Evolutionary conservation across 352 stramenopile species (phyloP).

Genomic region (Phytopythium montanum): DNA sequence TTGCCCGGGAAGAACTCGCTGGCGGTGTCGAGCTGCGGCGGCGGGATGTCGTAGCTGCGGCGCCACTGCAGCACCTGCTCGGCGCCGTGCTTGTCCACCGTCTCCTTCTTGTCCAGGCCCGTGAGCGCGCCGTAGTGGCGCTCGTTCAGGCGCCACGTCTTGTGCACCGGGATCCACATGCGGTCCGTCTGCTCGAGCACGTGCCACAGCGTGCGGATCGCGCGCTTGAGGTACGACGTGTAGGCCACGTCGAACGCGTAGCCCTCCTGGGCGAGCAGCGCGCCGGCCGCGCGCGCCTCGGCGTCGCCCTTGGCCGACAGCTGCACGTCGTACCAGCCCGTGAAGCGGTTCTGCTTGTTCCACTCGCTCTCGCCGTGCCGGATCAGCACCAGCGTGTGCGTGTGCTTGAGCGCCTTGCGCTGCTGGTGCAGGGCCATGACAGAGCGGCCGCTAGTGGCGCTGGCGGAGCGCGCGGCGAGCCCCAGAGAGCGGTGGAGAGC

Average conservation of each 20-base stretch:
- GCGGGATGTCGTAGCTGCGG: conserved; percentile 97
- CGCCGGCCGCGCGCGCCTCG: conserved; percentile 87
- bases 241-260: conserved; percentile 95
- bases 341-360: conserved; percentile 95
- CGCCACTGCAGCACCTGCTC: conserved; percentile 96
- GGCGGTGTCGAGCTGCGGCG: conserved; percentile 89
- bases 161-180: conserved; percentile 95
- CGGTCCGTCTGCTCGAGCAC: conserved; percentile 92
- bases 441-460: conserved; percentile 14
- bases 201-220: conserved; percentile 94
- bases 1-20: conserved; percentile 92
- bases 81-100: conserved; percentile 87
- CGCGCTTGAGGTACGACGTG: conserved; percentile 94
- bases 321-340: conserved; percentile 93
- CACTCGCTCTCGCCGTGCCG: conserved; percentile 94
- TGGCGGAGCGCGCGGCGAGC: conserved; percentile 27
- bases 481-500: conserved; percentile 49
- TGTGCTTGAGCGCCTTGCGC: conserved; percentile 71
- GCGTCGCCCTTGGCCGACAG: conserved; percentile 89
- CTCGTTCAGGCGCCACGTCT: conserved; percentile 93
- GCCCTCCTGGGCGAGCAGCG: conserved; percentile 89
- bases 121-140: conserved; percentile 88
- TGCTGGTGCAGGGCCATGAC: conserved; percentile 35
- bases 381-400: conserved; percentile 90
- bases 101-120: conserved; percentile 90